Percentiles rank a stretch among this genome's conserved stretches.
These are phyloP conservation scores for Starmerella floris DNA, from an alignment of 805 yeast species.

Conservation along the genomic window DNA sequence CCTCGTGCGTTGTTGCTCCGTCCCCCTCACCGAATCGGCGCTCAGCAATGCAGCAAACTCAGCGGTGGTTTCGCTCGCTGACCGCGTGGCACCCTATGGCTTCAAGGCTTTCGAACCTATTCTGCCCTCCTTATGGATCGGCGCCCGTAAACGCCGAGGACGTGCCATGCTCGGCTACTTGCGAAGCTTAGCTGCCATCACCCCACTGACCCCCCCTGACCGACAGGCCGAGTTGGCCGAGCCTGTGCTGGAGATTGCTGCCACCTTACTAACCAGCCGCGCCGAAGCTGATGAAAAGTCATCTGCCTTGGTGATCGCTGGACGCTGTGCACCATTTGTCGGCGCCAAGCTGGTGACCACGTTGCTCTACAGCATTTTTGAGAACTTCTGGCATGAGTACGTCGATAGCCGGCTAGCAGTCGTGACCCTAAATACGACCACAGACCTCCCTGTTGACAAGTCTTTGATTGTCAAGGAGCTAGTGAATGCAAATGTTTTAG, in stretches of 20 bases:
- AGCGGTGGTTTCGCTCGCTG: constrained; percentile 64
- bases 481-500: constrained; percentile 34
- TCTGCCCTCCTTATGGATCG: constrained; percentile 69
- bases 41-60: constrained; percentile 60
- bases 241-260: constrained; percentile 53
- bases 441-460: constrained; percentile 53
- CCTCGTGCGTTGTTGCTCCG: constrained; percentile 36
- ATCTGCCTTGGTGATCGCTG: constrained; percentile 55
- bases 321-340: constrained; percentile 49
- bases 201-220: constrained; percentile 79
- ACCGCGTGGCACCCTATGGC: constrained; percentile 75
- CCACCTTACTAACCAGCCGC: constrained; percentile 51
- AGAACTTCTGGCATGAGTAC: constrained; percentile 1
- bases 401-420: constrained; percentile 31
- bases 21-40: constrained; percentile 46
- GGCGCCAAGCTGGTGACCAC: constrained; percentile 24
- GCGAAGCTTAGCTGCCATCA: constrained; percentile 61
- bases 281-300: constrained; percentile 82
- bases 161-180: constrained; percentile 54
- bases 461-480: constrained; percentile 45
- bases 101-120: constrained; percentile 69
- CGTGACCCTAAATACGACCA: constrained; percentile 56
- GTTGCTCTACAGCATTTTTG: constrained; percentile 46
- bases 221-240: constrained; percentile 64
- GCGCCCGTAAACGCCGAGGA: constrained; percentile 66